phyloP scores from a whole-genome alignment of 176 grass and related monocot genomes.

The Musa schizocarpa region DNA sequence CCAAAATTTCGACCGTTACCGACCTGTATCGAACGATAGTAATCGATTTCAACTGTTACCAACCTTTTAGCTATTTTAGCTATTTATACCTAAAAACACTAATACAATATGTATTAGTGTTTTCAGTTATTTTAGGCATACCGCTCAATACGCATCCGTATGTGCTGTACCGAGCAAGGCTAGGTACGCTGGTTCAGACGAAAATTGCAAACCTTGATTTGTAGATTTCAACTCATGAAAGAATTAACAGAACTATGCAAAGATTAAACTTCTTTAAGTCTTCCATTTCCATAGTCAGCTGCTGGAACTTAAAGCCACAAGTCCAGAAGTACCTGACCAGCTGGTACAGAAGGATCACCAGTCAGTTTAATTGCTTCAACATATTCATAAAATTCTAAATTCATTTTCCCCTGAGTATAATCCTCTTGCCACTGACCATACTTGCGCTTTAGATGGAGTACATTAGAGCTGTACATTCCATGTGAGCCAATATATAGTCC shows the following conservation, averaged over 20 bases:
- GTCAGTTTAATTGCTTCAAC: conserved; percentile 83
- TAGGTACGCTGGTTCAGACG: too few relatives aligned
- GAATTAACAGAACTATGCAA: background rate
- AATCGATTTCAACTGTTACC: too few relatives aligned
- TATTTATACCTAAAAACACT: too few relatives aligned
- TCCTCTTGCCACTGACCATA: conserved; percentile 92
- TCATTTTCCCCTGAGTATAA: conserved; percentile 29
- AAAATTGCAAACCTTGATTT: too few relatives aligned
- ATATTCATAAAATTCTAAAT: conserved; percentile 92
- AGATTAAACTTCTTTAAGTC: conserved; percentile 8
- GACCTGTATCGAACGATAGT: too few relatives aligned
- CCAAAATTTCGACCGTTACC: too few relatives aligned
- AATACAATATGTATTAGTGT: too few relatives aligned
- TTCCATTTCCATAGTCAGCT: background rate
- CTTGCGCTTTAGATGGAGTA: conserved; percentile 75
- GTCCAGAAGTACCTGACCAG: conserved; percentile 58
- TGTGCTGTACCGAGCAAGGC: too few relatives aligned
- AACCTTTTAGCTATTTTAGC: too few relatives aligned
- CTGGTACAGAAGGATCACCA: conserved; percentile 62
- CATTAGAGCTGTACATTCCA: conserved; percentile 60
- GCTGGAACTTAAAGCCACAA: background rate
- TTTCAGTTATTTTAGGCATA: too few relatives aligned
- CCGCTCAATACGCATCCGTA: too few relatives aligned
- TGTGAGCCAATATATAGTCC: conserved; percentile 68
- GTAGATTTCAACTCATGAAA: background rate